Conservation (phyloP, 23 red algal species). For the Gracilariopsis chorda region DNA sequence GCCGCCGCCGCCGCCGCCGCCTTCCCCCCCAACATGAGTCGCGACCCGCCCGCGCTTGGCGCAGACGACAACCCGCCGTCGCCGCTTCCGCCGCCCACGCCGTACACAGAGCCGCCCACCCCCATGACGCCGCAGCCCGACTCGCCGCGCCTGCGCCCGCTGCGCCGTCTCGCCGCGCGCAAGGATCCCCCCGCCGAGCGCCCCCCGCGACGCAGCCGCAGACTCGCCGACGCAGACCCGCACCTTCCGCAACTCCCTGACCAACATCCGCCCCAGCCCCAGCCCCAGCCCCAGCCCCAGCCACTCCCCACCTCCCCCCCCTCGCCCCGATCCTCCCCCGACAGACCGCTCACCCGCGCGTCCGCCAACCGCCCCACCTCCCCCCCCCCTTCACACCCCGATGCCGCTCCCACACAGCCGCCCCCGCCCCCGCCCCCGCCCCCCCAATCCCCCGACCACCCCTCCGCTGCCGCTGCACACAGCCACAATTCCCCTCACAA, state of each 20-base stretch:
- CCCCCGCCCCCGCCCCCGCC: too few relatives aligned
- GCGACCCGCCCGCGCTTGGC: background rate
- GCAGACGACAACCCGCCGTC: constrained; percentile 14
- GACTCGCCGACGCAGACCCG: background rate
- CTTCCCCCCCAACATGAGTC: background rate
- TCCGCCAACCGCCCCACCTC: too few relatives aligned
- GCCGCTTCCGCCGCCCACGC: constrained; percentile 10
- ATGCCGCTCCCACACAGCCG: too few relatives aligned
- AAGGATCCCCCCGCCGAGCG: background rate
- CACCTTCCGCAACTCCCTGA: background rate
- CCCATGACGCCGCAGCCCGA: background rate
- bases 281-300: too few relatives aligned
- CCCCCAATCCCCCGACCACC: too few relatives aligned
- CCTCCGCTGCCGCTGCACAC: too few relatives aligned
- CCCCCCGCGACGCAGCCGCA: background rate
- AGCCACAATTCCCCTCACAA: too few relatives aligned
- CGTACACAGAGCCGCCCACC: constrained; percentile 11
- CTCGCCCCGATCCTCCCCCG: too few relatives aligned
- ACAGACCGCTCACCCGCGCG: too few relatives aligned
- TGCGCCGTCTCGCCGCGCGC: background rate
- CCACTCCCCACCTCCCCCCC: too few relatives aligned
- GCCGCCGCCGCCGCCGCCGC: background rate
- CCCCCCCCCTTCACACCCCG: too few relatives aligned
- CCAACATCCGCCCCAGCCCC: background rate
- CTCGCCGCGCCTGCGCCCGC: background rate